Evolutionary conservation across 106 monocot species (phyloP).

Genomic region (Dendrobium catenatum): DNA sequence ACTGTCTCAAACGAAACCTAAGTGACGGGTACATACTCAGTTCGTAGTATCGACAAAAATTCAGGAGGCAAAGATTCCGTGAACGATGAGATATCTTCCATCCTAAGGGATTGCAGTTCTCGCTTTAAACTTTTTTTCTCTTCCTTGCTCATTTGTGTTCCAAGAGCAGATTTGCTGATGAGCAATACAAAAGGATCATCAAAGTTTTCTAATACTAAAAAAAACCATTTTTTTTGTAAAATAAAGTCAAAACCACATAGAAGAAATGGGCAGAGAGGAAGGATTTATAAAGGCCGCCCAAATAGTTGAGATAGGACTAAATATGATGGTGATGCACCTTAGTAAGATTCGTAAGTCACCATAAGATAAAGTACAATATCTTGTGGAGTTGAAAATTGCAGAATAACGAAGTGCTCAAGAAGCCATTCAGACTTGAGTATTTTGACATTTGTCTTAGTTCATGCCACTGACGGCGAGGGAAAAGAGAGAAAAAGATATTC

Average conservation of each 20-base stretch:
- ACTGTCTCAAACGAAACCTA: background rate
- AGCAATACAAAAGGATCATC: background rate
- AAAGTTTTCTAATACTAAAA: background rate
- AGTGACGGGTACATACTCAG: slow-evolving; percentile 49
- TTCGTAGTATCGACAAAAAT: slow-evolving; percentile 66
- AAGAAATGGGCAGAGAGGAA: too few relatives aligned
- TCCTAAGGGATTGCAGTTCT: slow-evolving; percentile 50
- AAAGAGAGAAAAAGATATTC: too few relatives aligned
- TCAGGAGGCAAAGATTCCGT: slow-evolving; percentile 82
- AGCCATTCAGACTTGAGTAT: too few relatives aligned
- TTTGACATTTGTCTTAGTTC: too few relatives aligned
- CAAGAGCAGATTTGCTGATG: slow-evolving; percentile 77
- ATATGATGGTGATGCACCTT: too few relatives aligned
- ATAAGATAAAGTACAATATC: too few relatives aligned
- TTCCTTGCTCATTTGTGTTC: slow-evolving; percentile 67
- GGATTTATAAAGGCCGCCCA: too few relatives aligned
- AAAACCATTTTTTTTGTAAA: background rate
- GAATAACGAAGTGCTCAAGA: too few relatives aligned
- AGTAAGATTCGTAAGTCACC: too few relatives aligned
- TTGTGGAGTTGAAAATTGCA: too few relatives aligned
- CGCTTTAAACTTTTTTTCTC: slow-evolving; percentile 65
- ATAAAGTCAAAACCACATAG: background rate
- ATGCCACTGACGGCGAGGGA: too few relatives aligned
- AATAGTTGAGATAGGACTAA: too few relatives aligned
- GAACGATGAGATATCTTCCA: slow-evolving; percentile 83